Evolutionary conservation across 495 filamentous ascomycete species (phyloP), one percentile per base, ranked within the genome.

Genomic region (Xylaria scruposa): DNA sequence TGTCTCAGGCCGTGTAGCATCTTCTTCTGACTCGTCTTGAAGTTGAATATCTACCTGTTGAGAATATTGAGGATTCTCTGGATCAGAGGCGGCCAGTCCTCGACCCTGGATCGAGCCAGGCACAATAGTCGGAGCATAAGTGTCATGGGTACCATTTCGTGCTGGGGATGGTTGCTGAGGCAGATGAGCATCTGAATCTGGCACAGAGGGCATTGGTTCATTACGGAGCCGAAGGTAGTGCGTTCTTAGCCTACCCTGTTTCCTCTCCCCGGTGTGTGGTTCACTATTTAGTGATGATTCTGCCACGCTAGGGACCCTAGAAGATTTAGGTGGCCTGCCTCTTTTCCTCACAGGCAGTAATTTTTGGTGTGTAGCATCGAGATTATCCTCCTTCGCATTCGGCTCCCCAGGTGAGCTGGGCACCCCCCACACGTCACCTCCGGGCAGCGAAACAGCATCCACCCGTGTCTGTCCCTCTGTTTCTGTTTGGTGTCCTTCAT

Each of bases 341-440:
- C 68, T 70, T 64, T 64, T 64, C 47, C 31, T 70, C 58, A 24
- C 5, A 38, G 53, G 54, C 6, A 56, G 65, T 42, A 19, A 26
- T 0, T 17, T 56, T 56, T 29, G 53, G 53, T 9, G 67, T 17
- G 66, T 46, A 36, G 42, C 29, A 31, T 49, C n/a, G 4, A 17
- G n/a, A 19, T 26, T 44, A n/a, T 17, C 17, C 17, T 69, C 54
- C 44, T 1, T 17, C 19, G n/a, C 26, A 61, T 15, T 24, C 15
- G 15, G 44, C 47, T 51, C 10, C 6, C 8, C 33, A 29, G 68
- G 58, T 31, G 68, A 70, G 1, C n/a, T 19, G 26, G 68, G 53
- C 2, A 70, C 19, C 4, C 62, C 33, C 56, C 68, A 70, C 42
- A 29, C 31, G 24, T 63, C 58, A 61, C 12, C 10, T n/a, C n/a